Evolutionary conservation across 495 filamentous ascomycete genomes (phyloP), one percentile per base, ranked within the genome.

Genomic region (Xylona heveae): DNA sequence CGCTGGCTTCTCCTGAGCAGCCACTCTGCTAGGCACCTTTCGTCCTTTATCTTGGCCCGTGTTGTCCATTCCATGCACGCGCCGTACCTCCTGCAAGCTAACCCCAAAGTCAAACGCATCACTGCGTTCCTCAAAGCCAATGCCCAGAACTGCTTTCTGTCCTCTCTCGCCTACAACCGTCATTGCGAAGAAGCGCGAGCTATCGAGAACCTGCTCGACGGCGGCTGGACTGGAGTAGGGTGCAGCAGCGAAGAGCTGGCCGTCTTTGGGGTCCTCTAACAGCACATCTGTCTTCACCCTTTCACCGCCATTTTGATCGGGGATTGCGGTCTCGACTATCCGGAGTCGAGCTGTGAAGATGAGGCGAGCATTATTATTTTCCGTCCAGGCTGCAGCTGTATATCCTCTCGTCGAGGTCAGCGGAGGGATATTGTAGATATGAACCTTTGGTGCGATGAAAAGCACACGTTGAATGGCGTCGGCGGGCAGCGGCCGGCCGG

Each of bases 291-390:
- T 65, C 43, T 68, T 69, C 12, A 84, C 52, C 22, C 54, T 58
- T 37, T 75, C 67, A 19, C 51, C 46, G 19, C 42, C 40, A 29
- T 47, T 37, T 20, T 48, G 51, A 33, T 40, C 38, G 8, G 59
- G 52, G 30, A 70, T 50, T 1, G 72, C 62, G 17, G 75, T 83
- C 51, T 88, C 79, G 47, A 88, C 54, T 36, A 85, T 59, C 43
- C 80, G 76, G 3, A 84, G 49, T 15, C 79, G 73, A 33, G 73
- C 74, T 33, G 78, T 84, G 59, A 85, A 84, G 53, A 85, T 83
- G 42, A 71, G 67, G 19, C 67, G 62, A 30, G 59, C 51, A 41
- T 70, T 69, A 39, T 66, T 62, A 36, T 70, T 57, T 32, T 64
- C 58, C n/a, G 78, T 83, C 79, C 79, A 88, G 38, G 53, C 44